Evolutionary conservation across 495 filamentous ascomycete species (phyloP), one percentile per base, ranked within the genome.

Genomic region (Corynascus novoguineensis): DNA sequence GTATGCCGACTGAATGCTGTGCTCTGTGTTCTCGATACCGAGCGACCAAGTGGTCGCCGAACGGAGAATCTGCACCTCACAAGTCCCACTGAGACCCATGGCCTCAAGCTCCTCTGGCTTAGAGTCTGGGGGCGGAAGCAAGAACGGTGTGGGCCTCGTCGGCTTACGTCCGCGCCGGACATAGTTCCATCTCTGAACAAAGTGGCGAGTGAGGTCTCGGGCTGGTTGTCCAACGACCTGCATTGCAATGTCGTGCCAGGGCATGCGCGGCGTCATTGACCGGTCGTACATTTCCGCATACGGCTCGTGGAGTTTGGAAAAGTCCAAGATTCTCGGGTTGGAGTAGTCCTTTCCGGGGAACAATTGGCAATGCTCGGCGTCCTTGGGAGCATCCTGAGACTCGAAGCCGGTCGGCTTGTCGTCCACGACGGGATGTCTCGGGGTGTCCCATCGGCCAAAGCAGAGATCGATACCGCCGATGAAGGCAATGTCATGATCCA

Each of bases 201-300:
- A 99, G 71, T 97, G 93, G 15, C 93, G 82, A 22, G 91, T 96
- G 45, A 97, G 80, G 73, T 99, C 93, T 51, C 93, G 80, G 2
- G 93, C 93, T 1, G 93, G 93, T 66, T 97, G 93, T 35, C 93
- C 93, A 24, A 97, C 91, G 25, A 99, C 86, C 72, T 99, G 93
- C 93, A 99, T 99, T 11, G 86, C 84, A 51, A 99, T 93, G 69
- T 99, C 93, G 65, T 99, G 93, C 93, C 93, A 99, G 3, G 95
- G 95, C 93, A 97, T 99, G 52, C 93, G 78, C 0, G 95, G 89
- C 17, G 93, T 78, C 65, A 85, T 84, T 34, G 84, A 85, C 40
- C 93, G 82, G 65, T 97, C 90, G 64, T 99, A 99, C 93, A 99
- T 99, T 70, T 99, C 93, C 62, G 95, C 95, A 66, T 97, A 99